Percentiles rank a stretch among this genome's conserved stretches.
These are phyloP conservation scores for Geotrichum fermentans DNA, from an alignment of 1,139 yeast genomes.

Conservation along the genomic window DNA sequence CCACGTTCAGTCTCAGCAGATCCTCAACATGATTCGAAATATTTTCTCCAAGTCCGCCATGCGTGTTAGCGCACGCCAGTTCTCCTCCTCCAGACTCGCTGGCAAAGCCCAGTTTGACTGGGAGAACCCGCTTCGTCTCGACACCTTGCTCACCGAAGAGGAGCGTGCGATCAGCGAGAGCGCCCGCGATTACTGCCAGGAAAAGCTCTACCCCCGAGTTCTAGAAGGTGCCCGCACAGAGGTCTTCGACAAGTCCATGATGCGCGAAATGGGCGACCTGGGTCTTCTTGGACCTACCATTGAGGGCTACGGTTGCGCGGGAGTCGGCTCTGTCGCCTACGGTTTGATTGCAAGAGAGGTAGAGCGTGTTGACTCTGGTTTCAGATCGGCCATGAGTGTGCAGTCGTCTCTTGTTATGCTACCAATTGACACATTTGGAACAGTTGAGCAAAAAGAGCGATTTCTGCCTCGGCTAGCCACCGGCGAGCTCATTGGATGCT, in stretches of 20 bases:
- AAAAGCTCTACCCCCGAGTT: conserved; percentile 40
- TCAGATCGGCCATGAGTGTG: conserved; percentile 44
- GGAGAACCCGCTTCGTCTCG: conserved; percentile 40
- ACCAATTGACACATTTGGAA: conserved; percentile 42
- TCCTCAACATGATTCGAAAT: conserved; percentile 14
- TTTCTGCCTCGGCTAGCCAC: conserved; percentile 41
- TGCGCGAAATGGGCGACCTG: conserved; percentile 43
- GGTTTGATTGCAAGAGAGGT: conserved; percentile 45
- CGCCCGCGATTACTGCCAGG: conserved; percentile 42
- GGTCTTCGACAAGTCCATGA: conserved; percentile 36
- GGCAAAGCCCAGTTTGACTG: conserved; percentile 34
- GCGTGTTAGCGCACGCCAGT: conserved; percentile 5
- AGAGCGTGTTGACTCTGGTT: conserved; percentile 45
- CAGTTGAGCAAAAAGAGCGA: conserved; percentile 42
- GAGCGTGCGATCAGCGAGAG: conserved; percentile 40
- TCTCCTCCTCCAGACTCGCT: conserved; percentile 18
- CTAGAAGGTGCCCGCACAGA: conserved; percentile 42
- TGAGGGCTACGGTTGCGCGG: conserved; percentile 45
- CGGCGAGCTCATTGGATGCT: conserved; percentile 45
- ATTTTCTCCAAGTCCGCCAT: background rate
- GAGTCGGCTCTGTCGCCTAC: conserved; percentile 42
- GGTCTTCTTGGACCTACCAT: conserved; percentile 44
- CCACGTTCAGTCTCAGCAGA: no score
- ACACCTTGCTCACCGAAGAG: conserved; percentile 40
- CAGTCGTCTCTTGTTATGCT: conserved; percentile 46